phyloP scores from a whole-genome alignment of 305 asterid species.

The Solanum hybrid region DNA sequence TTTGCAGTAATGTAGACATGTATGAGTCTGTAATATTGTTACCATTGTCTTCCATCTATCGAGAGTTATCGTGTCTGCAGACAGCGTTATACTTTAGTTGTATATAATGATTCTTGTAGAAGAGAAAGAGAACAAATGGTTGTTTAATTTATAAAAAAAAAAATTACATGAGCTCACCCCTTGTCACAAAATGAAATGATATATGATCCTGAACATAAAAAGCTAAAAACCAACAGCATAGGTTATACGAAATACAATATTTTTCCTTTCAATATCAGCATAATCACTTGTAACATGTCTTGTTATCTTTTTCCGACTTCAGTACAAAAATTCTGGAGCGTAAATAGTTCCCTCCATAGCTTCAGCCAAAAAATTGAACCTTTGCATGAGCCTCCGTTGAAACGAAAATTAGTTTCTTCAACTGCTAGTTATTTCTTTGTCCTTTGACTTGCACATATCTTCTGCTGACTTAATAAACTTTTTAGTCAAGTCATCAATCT shows the following conservation, averaged over 20 bases:
- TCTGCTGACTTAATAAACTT: constrained; percentile 83
- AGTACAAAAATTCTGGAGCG: not conserved
- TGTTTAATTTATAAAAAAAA: not conserved
- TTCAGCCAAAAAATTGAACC: not conserved
- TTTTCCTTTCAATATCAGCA: not conserved
- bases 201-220: not conserved
- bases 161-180: not conserved
- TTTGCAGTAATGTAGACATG: not conserved
- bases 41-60: not conserved
- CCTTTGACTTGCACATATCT: constrained; percentile 92
- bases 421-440: constrained; percentile 66
- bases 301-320: not conserved
- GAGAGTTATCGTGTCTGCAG: not conserved
- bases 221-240: not conserved
- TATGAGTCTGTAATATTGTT: not conserved
- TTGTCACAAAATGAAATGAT: not conserved
- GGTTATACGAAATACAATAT: not conserved
- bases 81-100: not conserved
- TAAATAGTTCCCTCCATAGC: not conserved
- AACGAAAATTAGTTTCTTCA: constrained; percentile 13
- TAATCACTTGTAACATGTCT: not conserved
- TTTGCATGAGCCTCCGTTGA: not conserved
- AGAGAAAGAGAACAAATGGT: not conserved
- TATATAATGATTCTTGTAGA: not conserved
- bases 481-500: constrained; percentile 82